Conservation (phyloP, 192 early-diverging fungal species). For the Coemansia sp. region DNA sequence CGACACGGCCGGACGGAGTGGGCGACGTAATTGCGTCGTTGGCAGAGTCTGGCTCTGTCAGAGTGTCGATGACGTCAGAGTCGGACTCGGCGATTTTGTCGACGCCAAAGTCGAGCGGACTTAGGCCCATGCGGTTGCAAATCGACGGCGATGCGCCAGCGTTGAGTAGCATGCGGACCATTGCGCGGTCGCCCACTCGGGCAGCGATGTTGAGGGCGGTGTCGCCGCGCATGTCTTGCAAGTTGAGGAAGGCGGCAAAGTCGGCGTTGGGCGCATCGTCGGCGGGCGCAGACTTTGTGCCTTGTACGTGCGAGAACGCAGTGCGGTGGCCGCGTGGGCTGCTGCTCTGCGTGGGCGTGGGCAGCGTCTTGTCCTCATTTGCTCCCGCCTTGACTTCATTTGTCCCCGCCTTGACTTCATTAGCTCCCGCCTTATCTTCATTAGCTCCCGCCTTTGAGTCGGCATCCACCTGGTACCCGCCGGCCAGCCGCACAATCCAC, state of each 20-base stretch:
- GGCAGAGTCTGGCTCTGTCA: too few species aligned
- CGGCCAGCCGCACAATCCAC: constrained; percentile 57
- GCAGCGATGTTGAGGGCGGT: constrained; percentile 91
- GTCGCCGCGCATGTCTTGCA: constrained; percentile 82
- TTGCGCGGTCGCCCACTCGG: constrained; percentile 65
- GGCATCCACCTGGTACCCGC: constrained; percentile 47
- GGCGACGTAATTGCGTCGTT: constrained; percentile 17
- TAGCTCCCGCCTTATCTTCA: background rate
- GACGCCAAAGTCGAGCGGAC: constrained; percentile 70
- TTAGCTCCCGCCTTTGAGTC: constrained; percentile 4
- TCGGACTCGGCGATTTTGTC: constrained; percentile 24
- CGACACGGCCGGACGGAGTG: constrained; percentile 20
- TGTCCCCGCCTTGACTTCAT: too few species aligned
- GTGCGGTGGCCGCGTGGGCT: constrained; percentile 15
- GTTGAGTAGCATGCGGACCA: constrained; percentile 69
- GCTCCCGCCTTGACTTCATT: background rate
- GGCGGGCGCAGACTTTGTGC: background rate
- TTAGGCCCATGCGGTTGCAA: constrained; percentile 74
- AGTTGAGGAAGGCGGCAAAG: constrained; percentile 72
- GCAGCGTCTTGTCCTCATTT: constrained; percentile 13
- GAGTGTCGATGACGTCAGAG: too few species aligned
- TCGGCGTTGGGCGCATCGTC: constrained; percentile 57
- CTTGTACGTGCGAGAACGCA: too few species aligned
- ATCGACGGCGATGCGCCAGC: constrained; percentile 77
- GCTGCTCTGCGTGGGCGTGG: constrained; percentile 40